Evolutionary conservation across 306 rosid genomes (phyloP).

Genomic region (Astragalus glycyphyllos): DNA sequence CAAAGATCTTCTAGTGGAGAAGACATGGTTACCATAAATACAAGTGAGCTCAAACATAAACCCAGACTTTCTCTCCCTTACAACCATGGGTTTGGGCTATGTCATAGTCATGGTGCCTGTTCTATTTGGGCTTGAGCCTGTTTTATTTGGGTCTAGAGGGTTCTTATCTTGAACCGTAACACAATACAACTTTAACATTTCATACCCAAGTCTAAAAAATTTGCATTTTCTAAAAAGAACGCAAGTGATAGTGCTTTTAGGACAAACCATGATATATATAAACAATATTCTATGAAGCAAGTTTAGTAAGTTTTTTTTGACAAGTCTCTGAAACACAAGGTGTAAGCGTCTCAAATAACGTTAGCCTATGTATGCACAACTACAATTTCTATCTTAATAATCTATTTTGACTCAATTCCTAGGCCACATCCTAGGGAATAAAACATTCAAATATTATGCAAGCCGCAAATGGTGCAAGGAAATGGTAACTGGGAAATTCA

Average conservation of each 20-base stretch:
- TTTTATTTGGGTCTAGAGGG: no score
- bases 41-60: no score
- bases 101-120: no score
- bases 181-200: background rate
- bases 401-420: conserved; percentile 26
- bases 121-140: no score
- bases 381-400: conserved; percentile 31
- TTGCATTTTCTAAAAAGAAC: background rate
- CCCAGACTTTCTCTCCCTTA: no score
- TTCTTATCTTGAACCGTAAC: background rate
- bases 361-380: conserved; percentile 41
- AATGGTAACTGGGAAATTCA: conserved; percentile 1
- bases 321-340: conserved; percentile 20
- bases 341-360: conserved; percentile 17
- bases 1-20: no score
- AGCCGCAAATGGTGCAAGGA: conserved; percentile 6
- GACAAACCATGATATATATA: background rate
- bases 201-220: background rate
- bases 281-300: background rate
- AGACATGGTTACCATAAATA: no score
- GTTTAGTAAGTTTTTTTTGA: background rate
- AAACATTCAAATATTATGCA: conserved; percentile 21
- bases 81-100: no score
- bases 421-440: conserved; percentile 10
- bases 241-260: no score